Evolutionary conservation across 192 early-diverging fungal genomes (phyloP), one percentile per base, ranked within the genome.

Genomic region (Podila minutissima): DNA sequence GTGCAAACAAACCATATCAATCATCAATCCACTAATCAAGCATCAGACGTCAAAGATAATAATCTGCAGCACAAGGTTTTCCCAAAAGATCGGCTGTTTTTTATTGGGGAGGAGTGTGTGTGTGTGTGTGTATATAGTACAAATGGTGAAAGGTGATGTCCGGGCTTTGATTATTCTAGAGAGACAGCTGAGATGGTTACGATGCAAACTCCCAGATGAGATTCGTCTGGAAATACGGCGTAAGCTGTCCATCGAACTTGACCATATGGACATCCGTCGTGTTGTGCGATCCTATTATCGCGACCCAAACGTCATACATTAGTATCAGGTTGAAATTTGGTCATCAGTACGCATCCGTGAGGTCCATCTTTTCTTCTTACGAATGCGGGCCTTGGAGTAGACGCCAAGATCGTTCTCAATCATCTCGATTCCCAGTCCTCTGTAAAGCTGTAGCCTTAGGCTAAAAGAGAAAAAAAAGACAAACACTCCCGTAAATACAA

Each of bases 401-500:
- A 57, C 62, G 15, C 82, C 74, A 10, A 73, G 49, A 3, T 76
- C 82, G 22, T 77, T 72, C 63, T 83, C 82, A 63, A 83, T 61
- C 66, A 83, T 72, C 69, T 83, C 82, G 31, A 83, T 77, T 13
- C 82, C 82, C 22, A 83, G 60, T 64, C 74, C 74, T 69, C 82
- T 67, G 64, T 83, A 83, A 33, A 83, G 37, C 22, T 83, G 82
- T 9, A 83, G 63, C 15, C 72, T 74, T 4, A 83, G 62, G 15
- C 82, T 83, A 64, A 6, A 19, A 10, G 51, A 11, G 31, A 37
- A 48, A 29, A 28, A 57, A 38, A 28, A 57, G 24, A 41, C 49
- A n/a, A 31, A 19, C 8, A 2, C 17, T 11, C 10, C 4, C 10
- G 15, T 8, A 57, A 13, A 9, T 8, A 24, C 29, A 15, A 26